phyloP scores from a whole-genome alignment of 768 basidiomycete species.

The Suillus occidentalis region DNA sequence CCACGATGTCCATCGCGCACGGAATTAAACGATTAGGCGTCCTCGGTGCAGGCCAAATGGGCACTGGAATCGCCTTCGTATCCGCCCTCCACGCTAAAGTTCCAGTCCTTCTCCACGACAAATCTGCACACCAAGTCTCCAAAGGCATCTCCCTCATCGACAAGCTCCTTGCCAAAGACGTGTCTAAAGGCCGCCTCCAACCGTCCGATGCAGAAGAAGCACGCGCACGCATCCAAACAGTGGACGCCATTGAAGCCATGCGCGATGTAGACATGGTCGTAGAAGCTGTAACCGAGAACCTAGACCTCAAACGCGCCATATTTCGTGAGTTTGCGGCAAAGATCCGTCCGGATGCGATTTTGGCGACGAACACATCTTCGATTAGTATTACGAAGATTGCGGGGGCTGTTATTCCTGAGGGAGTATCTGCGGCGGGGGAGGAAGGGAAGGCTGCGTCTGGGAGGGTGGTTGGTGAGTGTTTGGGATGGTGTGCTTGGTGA shows the following conservation, averaged over 20 bases:
- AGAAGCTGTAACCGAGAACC: conserved; percentile 90
- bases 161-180: conserved; percentile 85
- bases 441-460: conserved; percentile 63
- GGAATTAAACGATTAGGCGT: conserved; percentile 77
- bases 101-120: conserved; percentile 84
- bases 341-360: conserved; percentile 70
- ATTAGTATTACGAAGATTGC: conserved; percentile 96
- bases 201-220: conserved; percentile 73
- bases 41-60: conserved; percentile 87
- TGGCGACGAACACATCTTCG: conserved; percentile 92
- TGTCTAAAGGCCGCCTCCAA: conserved; percentile 75
- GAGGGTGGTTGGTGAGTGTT: conserved; percentile 73
- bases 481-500: neutral
- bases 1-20: conserved; percentile 58
- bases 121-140: conserved; percentile 68
- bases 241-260: conserved; percentile 59
- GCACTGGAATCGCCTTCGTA: conserved; percentile 89
- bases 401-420: conserved; percentile 65
- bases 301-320: conserved; percentile 74
- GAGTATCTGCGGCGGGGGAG: conserved; percentile 56
- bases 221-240: conserved; percentile 59
- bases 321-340: conserved; percentile 70
- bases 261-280: conserved; percentile 89
- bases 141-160: conserved; percentile 76
- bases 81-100: conserved; percentile 83